Base-by-base conservation (phyloP, 306 rosid species). In the Trichosanthes cucumerina region DNA sequence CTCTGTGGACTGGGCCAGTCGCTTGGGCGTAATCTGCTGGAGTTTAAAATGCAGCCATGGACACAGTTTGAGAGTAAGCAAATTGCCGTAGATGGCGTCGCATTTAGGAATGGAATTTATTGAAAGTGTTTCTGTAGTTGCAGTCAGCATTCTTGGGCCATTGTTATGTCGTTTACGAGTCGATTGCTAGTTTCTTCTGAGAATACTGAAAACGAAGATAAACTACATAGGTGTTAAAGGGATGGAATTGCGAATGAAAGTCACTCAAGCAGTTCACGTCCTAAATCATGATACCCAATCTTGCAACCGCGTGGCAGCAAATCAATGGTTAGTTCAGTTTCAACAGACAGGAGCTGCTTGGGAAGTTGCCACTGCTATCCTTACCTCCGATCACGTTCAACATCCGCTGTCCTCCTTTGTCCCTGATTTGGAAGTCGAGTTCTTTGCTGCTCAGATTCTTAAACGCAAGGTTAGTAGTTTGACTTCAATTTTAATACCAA, bases 361-460 rank as follows among this genome's bases (percentile, higher is more conserved):
- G 98, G 93, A 92, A 46, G 97, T 94, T 78, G 97, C 98, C 88
- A 92, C 97, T 65, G 87, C 91, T 68, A 89, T 94, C 78, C 96
- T 94, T 82, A 86, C 96, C 69, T 87, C 94, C 80, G 87, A 86
- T 86, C 89, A 54, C 78, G 83, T 63, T 79, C 89, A 50, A 43
- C 80, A 18, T 31, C 52, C 60, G 33, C 75, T 76, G 50, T 65
- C 86, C 21, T 53, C 86, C 26, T 74, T 87, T 72, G 83, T 82
- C 69, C 65, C 93, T 59, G 87, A 89, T 82, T 89, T 84, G 79
- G 98, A 94, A 83, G 88, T 94, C 72, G 95, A 94, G 81, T 94
- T 94, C 94, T 94, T 94, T 86, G 97, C 98, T 13, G 98, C 98
- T 5, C 98, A 94, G 91, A 92, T 94, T 85, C 93, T 94, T 77